Conservation (phyloP, 2,329 filamentous ascomycete species). For the Curvularia hawaiiensis region DNA sequence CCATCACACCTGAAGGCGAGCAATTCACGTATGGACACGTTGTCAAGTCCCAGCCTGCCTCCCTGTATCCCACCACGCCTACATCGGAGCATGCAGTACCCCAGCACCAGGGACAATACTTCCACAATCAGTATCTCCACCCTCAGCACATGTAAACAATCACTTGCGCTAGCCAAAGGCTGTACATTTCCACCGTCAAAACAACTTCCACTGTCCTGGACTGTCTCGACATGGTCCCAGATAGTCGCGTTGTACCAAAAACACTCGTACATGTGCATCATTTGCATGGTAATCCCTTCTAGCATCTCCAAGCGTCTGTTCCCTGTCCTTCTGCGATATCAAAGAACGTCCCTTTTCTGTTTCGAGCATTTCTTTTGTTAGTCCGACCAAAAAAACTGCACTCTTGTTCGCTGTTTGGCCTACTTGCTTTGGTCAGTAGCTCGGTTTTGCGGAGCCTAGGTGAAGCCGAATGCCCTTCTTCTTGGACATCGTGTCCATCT, state of each 20-base stretch:
- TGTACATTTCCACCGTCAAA: constrained; percentile 26
- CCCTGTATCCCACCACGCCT: constrained; percentile 46
- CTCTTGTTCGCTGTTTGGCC: constrained; percentile 22
- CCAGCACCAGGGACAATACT: constrained; percentile 45
- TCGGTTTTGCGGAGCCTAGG: constrained; percentile 22
- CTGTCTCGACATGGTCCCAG: constrained; percentile 19
- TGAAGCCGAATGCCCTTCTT: constrained; percentile 22
- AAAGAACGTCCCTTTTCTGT: constrained; percentile 39
- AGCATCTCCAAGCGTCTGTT: constrained; percentile 47
- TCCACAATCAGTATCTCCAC: constrained; percentile 43
- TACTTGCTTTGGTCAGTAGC: constrained; percentile 15
- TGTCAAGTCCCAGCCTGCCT: constrained; percentile 36
- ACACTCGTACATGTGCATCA: constrained; percentile 47
- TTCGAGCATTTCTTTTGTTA: constrained; percentile 45
- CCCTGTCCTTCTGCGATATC: constrained; percentile 40
- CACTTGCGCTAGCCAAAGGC: constrained; percentile 16
- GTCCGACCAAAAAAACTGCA: constrained; percentile 28
- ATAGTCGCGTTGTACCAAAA: constrained; percentile 45
- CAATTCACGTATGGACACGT: constrained; percentile 40
- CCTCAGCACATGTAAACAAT: constrained; percentile 43
- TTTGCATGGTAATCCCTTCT: constrained; percentile 45
- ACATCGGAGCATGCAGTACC: constrained; percentile 42
- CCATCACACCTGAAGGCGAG: constrained; percentile 76
- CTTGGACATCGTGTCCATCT: constrained; percentile 39
- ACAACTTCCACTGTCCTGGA: constrained; percentile 16